Conservation (phyloP, 2,329 filamentous ascomycete genomes). For the Penicillium verrucosum region DNA sequence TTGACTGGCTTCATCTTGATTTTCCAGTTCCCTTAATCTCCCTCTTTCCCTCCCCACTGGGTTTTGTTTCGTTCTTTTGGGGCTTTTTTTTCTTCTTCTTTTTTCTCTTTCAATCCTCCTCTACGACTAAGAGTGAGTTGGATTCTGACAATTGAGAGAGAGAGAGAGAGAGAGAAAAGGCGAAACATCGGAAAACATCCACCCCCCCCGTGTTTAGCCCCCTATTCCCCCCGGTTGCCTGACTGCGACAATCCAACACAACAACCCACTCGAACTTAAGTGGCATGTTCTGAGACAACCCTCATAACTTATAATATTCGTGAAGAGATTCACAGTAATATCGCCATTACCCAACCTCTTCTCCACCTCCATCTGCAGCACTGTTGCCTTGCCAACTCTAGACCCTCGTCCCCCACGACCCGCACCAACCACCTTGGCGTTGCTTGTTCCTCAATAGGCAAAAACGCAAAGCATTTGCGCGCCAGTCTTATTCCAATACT, state of each 20-base stretch:
- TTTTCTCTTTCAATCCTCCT: slow-evolving; percentile 1
- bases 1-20: slow-evolving; percentile 10
- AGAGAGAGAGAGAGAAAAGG: background rate
- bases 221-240: slow-evolving; percentile 8
- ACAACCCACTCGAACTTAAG: background rate
- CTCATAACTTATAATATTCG: background rate
- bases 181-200: background rate
- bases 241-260: slow-evolving; percentile 2
- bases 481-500: background rate
- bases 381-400: slow-evolving; percentile 27
- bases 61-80: background rate
- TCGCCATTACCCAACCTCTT: background rate
- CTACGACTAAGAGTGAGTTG: background rate
- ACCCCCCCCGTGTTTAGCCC: slow-evolving; percentile 1
- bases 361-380: background rate
- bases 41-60: background rate
- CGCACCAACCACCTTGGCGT: slow-evolving; percentile 25
- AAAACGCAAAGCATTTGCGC: slow-evolving; percentile 6
- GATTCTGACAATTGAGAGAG: background rate
- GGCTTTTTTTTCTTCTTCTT: background rate
- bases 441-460: slow-evolving; percentile 20
- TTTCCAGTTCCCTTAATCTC: slow-evolving; percentile 1
- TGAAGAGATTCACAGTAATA: background rate
- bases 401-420: slow-evolving; percentile 13
- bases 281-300: background rate